Evolutionary conservation across 441 rosid species (phyloP), one percentile per base, ranked within the genome.

Genomic region (Rhodomyrtus psidioides): DNA sequence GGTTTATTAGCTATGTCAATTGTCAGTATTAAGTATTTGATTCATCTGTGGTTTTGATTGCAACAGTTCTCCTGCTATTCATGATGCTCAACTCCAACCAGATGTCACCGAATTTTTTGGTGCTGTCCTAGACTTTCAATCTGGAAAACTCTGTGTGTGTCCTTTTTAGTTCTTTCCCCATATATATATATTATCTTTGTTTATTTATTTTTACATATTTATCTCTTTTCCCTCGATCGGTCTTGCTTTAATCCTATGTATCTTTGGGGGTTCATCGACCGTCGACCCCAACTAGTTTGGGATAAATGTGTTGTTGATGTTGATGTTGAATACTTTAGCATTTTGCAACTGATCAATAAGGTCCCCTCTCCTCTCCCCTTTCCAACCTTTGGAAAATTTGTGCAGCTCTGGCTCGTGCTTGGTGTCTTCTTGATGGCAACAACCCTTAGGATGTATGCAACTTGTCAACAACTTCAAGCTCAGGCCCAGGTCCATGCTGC

Each of bases 391-490:
- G 46, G 14, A 70, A 70, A 70, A 70, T 70, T 21, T 55, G 2
- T 90, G 91, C 83, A 96, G 99, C 93, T 96, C 9, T 96, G 99
- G 99, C 90, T 96, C 49, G 97, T 95, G 82, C 95, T 96, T 91
- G 98, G 96, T 82, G 94, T 96, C 39, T 96, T 96, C 92, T 87
- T 96, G 87, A 92, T 95, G 94, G 98, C 98, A 55, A 95, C 99
- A 6, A 90, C 94, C 1, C 86, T 96, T 81, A 92, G 98, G 90
- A 96, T 95, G 99, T 95, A 95, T 91, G 98, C 98, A 0, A 94
- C 98, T 81, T 96, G 98, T 86, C 99, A 95, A 76, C 98, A 96
- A 89, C 95, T 96, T 81, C 99, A 96, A 89, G 96, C 97, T 87
- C 98, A 96, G 89, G 98, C 97, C 27, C 97, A 94, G 86, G 95